Base-by-base conservation (phyloP, 345 rosid genomes). In the Cardiospermum halicacabum region DNA sequence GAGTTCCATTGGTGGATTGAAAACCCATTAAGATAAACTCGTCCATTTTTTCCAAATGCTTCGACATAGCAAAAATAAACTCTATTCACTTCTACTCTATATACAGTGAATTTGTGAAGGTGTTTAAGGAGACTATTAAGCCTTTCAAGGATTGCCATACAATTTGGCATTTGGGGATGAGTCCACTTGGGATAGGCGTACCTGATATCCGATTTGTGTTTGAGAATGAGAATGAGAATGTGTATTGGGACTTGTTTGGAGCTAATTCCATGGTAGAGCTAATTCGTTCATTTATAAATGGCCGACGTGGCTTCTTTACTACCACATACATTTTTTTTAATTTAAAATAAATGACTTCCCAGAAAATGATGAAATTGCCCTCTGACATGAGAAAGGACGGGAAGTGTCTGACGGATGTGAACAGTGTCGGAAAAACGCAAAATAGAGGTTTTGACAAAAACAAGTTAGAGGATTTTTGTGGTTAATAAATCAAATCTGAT, bases 51-150 rank as follows among this genome's bases (percentile, higher is more conserved):
- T 39, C 67, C 24, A 62, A 24, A 19, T 76, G 72, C 4, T 11
- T 9, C 15, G 76, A 71, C 5, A 70, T 76, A 12, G 61, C 76
- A 4, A 72, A 59, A 62, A 60, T 76, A 18, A 76, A 68, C 56
- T 68, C 72, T 13, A 58, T 61, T 1, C 13, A 9, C 7, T 74
- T 74, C 11, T 76, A 76, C 62, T 16, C 67, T 19, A 69, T 72
- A 28, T 57, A 72, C 45, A 47, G 47, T 1, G 65, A 69, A 19
- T 21, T 76, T 11, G 22, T 51, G n/a, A 27, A 55, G 5, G 65
- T 45, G 1, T 65, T 65, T 27, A 61, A 16, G 3, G 58, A 72
- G 54, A 73, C 60, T 2, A 47, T 30, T 50, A 11, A 53, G 22
- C 55, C 80, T 37, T 64, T 68, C 22, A 65, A 64, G 56, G 30